Evolutionary conservation across 148 eudicot species (phyloP).

Genomic region (Hydrangea macrophylla): DNA sequence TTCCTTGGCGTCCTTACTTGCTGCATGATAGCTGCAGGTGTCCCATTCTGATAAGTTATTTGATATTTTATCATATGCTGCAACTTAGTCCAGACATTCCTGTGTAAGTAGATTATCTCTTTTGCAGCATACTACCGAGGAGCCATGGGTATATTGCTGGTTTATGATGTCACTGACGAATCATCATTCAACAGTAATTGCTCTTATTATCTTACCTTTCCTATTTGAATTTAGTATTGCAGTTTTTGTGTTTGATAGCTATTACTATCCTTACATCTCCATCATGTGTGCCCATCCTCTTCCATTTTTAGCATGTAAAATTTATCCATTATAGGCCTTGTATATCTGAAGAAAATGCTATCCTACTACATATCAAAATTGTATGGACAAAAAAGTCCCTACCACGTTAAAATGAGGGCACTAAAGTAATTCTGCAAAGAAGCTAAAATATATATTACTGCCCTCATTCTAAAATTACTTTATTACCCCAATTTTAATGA

Average conservation of each 20-base stretch:
- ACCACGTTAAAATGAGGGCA: no score
- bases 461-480: no score
- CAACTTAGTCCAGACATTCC: background rate
- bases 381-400: no score
- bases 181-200: constrained; percentile 44
- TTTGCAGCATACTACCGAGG: constrained; percentile 47
- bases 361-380: no score
- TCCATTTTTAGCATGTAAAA: background rate
- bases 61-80: background rate
- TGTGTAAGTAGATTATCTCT: background rate
- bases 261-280: background rate
- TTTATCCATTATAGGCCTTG: no score
- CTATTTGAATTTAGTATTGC: background rate
- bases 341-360: no score
- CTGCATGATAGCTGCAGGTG: no score
- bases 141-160: constrained; percentile 48
- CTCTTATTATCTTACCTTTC: constrained; percentile 1
- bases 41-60: background rate
- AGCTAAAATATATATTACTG: no score
- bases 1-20: no score
- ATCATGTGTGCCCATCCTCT: background rate
- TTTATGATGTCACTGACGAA: constrained; percentile 44
- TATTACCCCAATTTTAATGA: no score
- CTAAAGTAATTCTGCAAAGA: no score
- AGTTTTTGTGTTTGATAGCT: background rate